phyloP scores from a whole-genome alignment of 441 rosid genomes.

The Eutrema salsugineum region DNA sequence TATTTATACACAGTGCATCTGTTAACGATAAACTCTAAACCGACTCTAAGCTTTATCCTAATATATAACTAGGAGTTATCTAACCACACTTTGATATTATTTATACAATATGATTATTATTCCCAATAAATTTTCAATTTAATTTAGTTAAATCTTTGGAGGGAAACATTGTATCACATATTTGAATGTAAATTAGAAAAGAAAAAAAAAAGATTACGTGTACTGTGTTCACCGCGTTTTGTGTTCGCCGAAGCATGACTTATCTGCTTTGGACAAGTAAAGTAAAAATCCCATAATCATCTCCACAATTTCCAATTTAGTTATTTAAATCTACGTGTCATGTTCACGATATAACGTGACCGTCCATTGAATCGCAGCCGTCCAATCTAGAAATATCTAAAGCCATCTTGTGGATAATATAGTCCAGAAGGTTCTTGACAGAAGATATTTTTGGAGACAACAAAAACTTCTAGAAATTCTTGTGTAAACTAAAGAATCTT shows the following conservation, averaged over 20 bases:
- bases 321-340: slow-evolving; percentile 8
- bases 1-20: too few relatives aligned
- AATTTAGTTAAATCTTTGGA: not conserved
- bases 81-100: too few relatives aligned
- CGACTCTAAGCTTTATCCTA: too few relatives aligned
- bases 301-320: not conserved
- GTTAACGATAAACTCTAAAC: too few relatives aligned
- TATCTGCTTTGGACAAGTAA: slow-evolving; percentile 9
- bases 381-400: slow-evolving; percentile 15
- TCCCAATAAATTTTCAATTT: too few relatives aligned
- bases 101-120: too few relatives aligned
- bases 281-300: not conserved
- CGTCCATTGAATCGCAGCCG: slow-evolving; percentile 19
- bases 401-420: not conserved
- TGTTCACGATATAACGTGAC: slow-evolving; percentile 4
- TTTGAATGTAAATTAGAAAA: not conserved
- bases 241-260: not conserved
- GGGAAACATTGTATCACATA: too few relatives aligned
- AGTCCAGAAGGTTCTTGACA: slow-evolving; percentile 27
- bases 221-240: not conserved
- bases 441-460: slow-evolving; percentile 17
- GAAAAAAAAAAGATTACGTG: not conserved
- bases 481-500: slow-evolving; percentile 3
- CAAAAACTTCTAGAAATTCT: slow-evolving; percentile 19
- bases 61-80: too few relatives aligned